A percentile compares a stretch with the other conserved stretches of the same genome.
Evolutionary conservation across 169 alveolate species (phyloP).

Genomic region (Cryptosporidium meleagridis): DNA sequence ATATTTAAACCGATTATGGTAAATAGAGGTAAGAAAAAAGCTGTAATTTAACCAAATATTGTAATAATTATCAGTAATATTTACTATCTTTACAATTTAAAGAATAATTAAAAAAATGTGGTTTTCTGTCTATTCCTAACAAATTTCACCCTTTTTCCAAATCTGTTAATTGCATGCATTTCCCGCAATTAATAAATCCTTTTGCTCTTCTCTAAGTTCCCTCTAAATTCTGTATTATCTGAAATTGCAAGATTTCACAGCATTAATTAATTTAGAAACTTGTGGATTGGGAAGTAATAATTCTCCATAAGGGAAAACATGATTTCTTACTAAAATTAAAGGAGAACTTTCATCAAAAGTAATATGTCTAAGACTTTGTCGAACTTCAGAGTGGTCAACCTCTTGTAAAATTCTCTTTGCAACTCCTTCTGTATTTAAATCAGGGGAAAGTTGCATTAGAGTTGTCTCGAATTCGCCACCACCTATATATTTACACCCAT

Average conservation of each 20-base stretch:
- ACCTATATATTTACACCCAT: constrained; percentile 57
- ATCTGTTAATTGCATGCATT: neutral
- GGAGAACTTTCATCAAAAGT: constrained; percentile 48
- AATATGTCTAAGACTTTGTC: constrained; percentile 47
- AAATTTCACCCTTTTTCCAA: neutral
- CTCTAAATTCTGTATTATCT: neutral
- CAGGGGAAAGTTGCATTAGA: constrained; percentile 50
- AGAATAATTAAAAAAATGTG: too few relatives aligned
- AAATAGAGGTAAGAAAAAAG: too few relatives aligned
- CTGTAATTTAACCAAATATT: neutral
- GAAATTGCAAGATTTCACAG: constrained; percentile 15
- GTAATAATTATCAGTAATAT: neutral
- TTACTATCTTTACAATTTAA: neutral
- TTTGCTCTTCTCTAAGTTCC: neutral
- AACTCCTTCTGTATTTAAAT: constrained; percentile 11
- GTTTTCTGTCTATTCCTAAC: neutral
- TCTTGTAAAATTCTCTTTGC: constrained; percentile 42
- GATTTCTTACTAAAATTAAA: constrained; percentile 26
- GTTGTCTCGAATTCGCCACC: constrained; percentile 53
- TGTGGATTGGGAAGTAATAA: constrained; percentile 53
- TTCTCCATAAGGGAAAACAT: constrained; percentile 55
- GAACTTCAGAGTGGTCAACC: constrained; percentile 69
- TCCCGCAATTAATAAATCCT: neutral
- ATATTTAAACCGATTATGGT: too few relatives aligned
- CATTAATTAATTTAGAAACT: constrained; percentile 23